A percentile compares a stretch with the other conserved stretches of the same genome.
Evolutionary conservation across 495 filamentous ascomycete species (phyloP).

Genomic region (Hyphodiscus hymeniophilus): DNA sequence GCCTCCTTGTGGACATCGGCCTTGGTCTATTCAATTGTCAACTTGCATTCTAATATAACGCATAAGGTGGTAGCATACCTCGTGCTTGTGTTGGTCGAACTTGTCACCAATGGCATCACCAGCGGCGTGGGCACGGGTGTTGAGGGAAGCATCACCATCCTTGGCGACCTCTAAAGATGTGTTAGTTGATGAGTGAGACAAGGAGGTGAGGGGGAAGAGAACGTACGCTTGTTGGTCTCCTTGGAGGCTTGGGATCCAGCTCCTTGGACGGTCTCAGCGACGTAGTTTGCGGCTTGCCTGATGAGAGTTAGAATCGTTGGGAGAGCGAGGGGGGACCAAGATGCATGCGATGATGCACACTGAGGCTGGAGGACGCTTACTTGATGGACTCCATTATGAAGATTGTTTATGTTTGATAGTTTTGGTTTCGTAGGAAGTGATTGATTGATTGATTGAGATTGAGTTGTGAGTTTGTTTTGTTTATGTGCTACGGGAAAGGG

Average conservation of each 20-base stretch:
- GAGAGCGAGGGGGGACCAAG: too few relatives aligned
- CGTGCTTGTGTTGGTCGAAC: constrained; percentile 41
- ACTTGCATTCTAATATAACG: not conserved
- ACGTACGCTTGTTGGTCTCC: constrained; percentile 49
- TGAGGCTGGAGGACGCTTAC: not conserved
- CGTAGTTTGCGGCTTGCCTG: constrained; percentile 47
- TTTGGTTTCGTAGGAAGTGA: too few relatives aligned
- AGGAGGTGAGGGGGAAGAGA: not conserved
- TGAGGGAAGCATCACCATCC: constrained; percentile 37
- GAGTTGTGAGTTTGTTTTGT: too few relatives aligned
- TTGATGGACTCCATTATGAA: not conserved
- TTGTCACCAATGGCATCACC: constrained; percentile 47
- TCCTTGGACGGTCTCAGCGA: constrained; percentile 47
- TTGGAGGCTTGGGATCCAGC: constrained; percentile 37
- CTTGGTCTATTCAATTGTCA: not conserved
- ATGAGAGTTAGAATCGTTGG: not conserved
- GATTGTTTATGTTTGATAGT: too few relatives aligned
- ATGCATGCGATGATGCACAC: not conserved
- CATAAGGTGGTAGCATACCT: constrained; percentile 11
- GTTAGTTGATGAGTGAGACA: not conserved
- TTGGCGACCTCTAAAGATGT: constrained; percentile 33
- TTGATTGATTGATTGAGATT: too few relatives aligned
- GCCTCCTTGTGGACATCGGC: constrained; percentile 20
- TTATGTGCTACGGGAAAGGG: too few relatives aligned
- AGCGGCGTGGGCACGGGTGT: constrained; percentile 41